Evolutionary conservation across 495 filamentous ascomycete genomes (phyloP), one percentile per base, ranked within the genome.

Genomic region (Apodospora peruviana): DNA sequence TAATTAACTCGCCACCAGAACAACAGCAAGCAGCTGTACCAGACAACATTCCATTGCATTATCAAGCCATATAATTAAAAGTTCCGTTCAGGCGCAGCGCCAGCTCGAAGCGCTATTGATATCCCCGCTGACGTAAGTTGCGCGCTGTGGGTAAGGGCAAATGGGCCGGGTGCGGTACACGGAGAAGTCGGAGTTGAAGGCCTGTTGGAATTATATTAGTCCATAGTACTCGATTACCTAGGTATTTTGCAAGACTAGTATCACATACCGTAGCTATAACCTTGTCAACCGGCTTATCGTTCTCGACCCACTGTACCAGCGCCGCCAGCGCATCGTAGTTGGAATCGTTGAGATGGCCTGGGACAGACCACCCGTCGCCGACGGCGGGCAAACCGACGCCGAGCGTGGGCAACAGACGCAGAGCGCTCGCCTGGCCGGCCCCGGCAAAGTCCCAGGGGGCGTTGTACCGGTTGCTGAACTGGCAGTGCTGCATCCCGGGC

Each of bases 301-400:
- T 53, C 62, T 82, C 79, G 1, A 77, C 74, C 79, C 80, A 83
- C 8, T 61, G 47, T 65, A 79, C 66, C 43, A 83, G 24, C 12
- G 76, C 74, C 36, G 70, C 50, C 50, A 81, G 41, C 3, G 59
- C 62, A 57, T 81, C 73, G 51, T 78, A 70, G 23, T 67, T 55
- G 5, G 58, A 20, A 45, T 76, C 72, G 14, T 55, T 41, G 43
- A 70, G 73, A 0, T 51, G 50, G 5, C 47, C 47, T 1, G 57
- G 57, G 0, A 60, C 57, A 10, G 43, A 50, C 54, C 57, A 60
- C 64, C 76, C 12, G 62, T 74, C 23, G 40, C 60, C 51, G 23
- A 56, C 42, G 19, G 48, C 45, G 34, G 51, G 55, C 43, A 47
- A 40, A 35, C 23, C 53, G 17, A 54, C 48, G 4, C 51, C 55